Evolutionary conservation across 192 early-diverging fungal species (phyloP).

Genomic region (Bifiguratus adelaidae): DNA sequence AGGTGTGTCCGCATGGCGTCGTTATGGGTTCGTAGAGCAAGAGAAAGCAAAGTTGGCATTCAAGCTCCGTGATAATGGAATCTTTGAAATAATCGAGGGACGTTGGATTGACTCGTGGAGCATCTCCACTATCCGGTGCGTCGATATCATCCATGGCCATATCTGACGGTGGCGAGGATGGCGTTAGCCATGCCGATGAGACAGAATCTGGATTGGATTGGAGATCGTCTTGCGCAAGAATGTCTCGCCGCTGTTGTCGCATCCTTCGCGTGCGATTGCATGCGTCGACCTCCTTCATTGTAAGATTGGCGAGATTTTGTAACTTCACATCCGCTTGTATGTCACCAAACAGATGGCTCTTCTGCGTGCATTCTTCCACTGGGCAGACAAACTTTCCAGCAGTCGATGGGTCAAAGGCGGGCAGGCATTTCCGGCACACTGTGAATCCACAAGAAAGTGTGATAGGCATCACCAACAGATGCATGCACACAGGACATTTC

Average conservation of each 20-base stretch:
- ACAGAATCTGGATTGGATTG: no score
- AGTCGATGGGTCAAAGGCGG: conserved; percentile 11
- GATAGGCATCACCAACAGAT: conserved; percentile 11
- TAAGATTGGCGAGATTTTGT: neutral
- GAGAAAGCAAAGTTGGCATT: conserved; percentile 48
- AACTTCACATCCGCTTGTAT: conserved; percentile 4
- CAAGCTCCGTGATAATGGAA: conserved; percentile 25
- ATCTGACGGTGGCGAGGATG: neutral
- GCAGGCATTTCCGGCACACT: conserved; percentile 16
- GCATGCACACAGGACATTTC: conserved; percentile 15
- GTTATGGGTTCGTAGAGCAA: conserved; percentile 47
- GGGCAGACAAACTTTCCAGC: conserved; percentile 16
- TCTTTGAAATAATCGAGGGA: conserved; percentile 1
- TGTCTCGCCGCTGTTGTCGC: neutral
- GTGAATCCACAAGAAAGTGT: conserved; percentile 21
- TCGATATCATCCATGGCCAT: neutral
- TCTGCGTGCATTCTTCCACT: neutral
- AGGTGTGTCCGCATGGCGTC: conserved; percentile 56
- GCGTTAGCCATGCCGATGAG: neutral
- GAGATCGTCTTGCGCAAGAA: neutral
- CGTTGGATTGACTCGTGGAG: neutral
- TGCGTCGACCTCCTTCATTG: neutral
- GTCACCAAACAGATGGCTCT: conserved; percentile 5
- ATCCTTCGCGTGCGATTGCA: neutral
- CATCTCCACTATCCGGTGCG: neutral